Evolutionary conservation across 306 rosid species (phyloP), one percentile per base, ranked within the genome.

Genomic region (Glycine soja): DNA sequence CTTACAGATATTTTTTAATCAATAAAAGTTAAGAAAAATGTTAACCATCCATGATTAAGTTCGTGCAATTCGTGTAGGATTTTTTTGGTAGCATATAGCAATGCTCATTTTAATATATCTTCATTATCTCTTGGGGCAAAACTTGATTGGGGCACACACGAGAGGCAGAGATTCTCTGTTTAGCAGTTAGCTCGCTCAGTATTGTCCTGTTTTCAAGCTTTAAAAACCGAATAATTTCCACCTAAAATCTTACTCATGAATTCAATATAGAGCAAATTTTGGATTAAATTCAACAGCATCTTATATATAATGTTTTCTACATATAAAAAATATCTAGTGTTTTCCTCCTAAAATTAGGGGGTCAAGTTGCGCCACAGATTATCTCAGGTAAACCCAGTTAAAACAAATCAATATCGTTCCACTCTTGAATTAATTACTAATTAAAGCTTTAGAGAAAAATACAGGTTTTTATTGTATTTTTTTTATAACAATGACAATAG

Each of bases 161-260:
- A 24, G 76, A 54, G 82, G 16, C 76, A 67, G 32, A 48, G 61
- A 70, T 50, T 70, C 61, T 70, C 24, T 7, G 40, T 4, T 52
- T 24, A 48, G 0, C 13, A 24, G 30, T 24, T 24, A 24, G 30
- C 30, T 24, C 30, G 30, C 30, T 24, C 40, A 18, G 42, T 40
- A 46, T 8, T 78, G 30, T 61, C 15, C 61, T 47, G 34, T 38
- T 66, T 66, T 52, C 34, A 15, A 36, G 52, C 47, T 67, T 15
- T 36, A 19, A 78, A 40, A 67, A 40, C 75, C 59, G 57, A 75
- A 30, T 30, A 61, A 47, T 75, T 43, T 42, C 56, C 68, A 75
- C 54, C 63, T 38, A 57, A 54, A 76, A 76, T 61, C n/a, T 76
- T 76, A 13, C 70, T 24, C 50, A 42, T 43, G 50, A 43, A 43